Evolutionary conservation across 495 filamentous ascomycete species (phyloP).

Genomic region (Glarea lozoyensis): DNA sequence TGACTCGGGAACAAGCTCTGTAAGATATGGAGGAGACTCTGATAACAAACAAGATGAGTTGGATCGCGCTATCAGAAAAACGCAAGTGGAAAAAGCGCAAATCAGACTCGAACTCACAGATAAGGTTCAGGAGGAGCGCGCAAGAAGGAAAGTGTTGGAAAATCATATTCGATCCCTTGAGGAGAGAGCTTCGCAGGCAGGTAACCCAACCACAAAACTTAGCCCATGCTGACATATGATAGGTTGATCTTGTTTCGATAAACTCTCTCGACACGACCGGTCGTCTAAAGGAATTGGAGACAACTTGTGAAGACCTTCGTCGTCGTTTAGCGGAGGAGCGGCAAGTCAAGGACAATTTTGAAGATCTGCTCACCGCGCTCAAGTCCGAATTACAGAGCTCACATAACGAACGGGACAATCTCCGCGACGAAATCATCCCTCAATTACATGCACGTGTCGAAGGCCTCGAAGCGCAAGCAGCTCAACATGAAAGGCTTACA

Average conservation of each 20-base stretch:
- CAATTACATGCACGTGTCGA: constrained; percentile 64
- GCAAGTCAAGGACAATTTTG: constrained; percentile 85
- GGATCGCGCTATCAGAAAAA: constrained; percentile 69
- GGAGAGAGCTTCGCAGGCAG: constrained; percentile 53
- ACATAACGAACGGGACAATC: constrained; percentile 81
- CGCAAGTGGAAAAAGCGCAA: constrained; percentile 86
- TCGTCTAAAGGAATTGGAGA: constrained; percentile 67
- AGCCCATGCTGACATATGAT: constrained; percentile 9
- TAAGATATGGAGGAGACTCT: constrained; percentile 56
- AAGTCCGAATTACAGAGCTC: constrained; percentile 73
- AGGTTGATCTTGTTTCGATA: constrained; percentile 35
- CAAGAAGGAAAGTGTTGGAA: constrained; percentile 64
- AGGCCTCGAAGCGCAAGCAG: constrained; percentile 60
- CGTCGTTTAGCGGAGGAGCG: constrained; percentile 79
- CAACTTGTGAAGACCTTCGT: constrained; percentile 66
- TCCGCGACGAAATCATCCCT: constrained; percentile 78
- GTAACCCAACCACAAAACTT: constrained; percentile 1
- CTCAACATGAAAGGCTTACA: constrained; percentile 55
- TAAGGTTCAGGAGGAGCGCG: constrained; percentile 78
- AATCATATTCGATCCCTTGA: constrained; percentile 73
- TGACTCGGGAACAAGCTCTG: constrained; percentile 83
- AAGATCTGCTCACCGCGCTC: constrained; percentile 79
- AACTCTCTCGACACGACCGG: constrained; percentile 38
- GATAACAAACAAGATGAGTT: constrained; percentile 73
- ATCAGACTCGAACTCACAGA: constrained; percentile 74